Evolutionary conservation across 768 basidiomycete species (phyloP), one percentile per base, ranked within the genome.

Genomic region (Hypsizygus marmoreus): DNA sequence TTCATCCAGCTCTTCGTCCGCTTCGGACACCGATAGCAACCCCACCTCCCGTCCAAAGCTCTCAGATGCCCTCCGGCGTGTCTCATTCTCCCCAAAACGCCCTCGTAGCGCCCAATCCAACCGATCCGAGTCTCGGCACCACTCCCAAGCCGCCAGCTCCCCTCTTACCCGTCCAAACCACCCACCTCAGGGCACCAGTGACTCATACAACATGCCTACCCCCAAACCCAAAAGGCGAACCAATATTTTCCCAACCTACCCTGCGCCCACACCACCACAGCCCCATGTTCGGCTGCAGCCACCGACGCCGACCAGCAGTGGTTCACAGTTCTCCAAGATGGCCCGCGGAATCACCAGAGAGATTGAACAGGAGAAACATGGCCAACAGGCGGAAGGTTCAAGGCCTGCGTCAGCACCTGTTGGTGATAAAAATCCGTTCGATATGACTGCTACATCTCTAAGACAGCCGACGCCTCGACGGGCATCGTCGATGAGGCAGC

Each of bases 51-150:
- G 83, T 36, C 84, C 84, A 3, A 84, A 77, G 57, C 70, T 92
- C 23, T 73, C 85, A 1, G 88, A 91, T 56, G 81, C 86, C 4
- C 71, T 92, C 7, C 79, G 80, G 25, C 79, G 80, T 32, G 78
- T 86, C 29, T 78, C 80, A 0, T 87, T 91, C 64, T 89, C 88
- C 11, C 88, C 88, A 1, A 82, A 85, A 58, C 78, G 89, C 11
- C 88, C 86, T 1, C 80, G 86, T 8, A 79, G 67, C 45, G 65
- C 74, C 4, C 66, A 61, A 19, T 51, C 64, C 20, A 47, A 42
- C 20, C 54, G 31, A 22, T 51, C 55, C 12, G 35, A 41, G 9
- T 39, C 44, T 13, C 38, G 32, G 7, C 8, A 35, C 30, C 48
- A 50, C 7, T 9, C 30, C n/a, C n/a, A n/a, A n/a, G n/a, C n/a